phyloP scores from a whole-genome alignment of 164 flowering plant species.

The Aristolochia contorta region DNA sequence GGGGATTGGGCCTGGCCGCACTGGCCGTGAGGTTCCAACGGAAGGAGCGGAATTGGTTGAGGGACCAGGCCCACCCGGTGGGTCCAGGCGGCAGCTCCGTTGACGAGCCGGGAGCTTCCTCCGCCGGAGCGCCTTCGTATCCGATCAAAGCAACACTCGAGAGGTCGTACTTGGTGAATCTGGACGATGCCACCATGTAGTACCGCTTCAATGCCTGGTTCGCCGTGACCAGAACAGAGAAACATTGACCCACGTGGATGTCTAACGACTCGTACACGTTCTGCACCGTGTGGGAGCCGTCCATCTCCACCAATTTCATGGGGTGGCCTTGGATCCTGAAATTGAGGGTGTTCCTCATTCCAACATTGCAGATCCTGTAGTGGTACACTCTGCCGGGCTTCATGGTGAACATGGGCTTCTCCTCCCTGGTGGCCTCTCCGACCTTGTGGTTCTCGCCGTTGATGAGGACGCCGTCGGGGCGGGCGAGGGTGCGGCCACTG shows the following conservation, averaged over 20 bases:
- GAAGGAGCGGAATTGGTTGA: conserved; percentile 27
- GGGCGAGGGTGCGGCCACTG: conserved; percentile 20
- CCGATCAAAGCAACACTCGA: conserved; percentile 36
- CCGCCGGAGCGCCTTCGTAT: conserved; percentile 33
- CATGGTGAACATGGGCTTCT: conserved; percentile 23
- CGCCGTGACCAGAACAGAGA: conserved; percentile 56
- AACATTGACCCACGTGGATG: conserved; percentile 59
- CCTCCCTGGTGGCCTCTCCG: neutral
- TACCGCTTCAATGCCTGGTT: conserved; percentile 46
- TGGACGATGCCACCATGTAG: conserved; percentile 45
- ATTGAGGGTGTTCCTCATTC: conserved; percentile 40
- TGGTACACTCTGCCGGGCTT: conserved; percentile 31
- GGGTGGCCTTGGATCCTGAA: conserved; percentile 57
- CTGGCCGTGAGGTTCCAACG: conserved; percentile 38
- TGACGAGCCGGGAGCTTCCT: conserved; percentile 41
- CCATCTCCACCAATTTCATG: conserved; percentile 55
- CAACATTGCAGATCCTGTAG: conserved; percentile 37
- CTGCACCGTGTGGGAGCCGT: conserved; percentile 56
- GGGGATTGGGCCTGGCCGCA: conserved; percentile 36
- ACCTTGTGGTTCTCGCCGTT: conserved; percentile 23
- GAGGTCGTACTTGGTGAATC: conserved; percentile 44
- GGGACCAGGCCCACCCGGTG: conserved; percentile 1
- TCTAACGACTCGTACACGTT: conserved; percentile 49
- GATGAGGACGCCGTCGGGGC: conserved; percentile 31
- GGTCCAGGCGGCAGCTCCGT: conserved; percentile 6